Evolutionary conservation across 305 asterid species (phyloP), one percentile per base, ranked within the genome.

Genomic region (Fraxinus ornus): DNA sequence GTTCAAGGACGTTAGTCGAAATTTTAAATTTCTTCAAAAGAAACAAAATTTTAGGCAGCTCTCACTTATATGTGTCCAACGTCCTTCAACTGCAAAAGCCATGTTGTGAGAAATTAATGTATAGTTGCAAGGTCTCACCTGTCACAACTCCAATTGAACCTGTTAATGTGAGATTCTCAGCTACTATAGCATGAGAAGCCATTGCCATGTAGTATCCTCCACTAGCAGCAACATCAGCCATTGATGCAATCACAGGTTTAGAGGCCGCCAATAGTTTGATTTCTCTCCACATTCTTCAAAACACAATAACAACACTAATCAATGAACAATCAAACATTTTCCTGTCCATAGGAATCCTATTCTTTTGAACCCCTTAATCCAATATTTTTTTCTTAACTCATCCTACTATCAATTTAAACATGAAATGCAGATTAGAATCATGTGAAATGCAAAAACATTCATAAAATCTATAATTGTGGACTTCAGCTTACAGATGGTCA

Each of bases 161-260:
- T 35, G 98, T 94, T 84, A 93, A 74, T 2, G 98, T 93, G 44
- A 94, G 97, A 82, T 91, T 89, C 88, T 94, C 98, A n/a, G 98
- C 94, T 82, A 94, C 98, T 83, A 94, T 91, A 84, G 91, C 80
- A 77, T 87, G 86, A 7, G 97, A 88, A 78, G 92, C 98, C 98
- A 94, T 94, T 79, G 98, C 97, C 97, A 94, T 93, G 86, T 94
- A 94, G 82, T 92, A 94, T 87, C 98, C 98, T 86, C 98, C 98
- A 89, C 98, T 94, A 71, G 98, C 98, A 83, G 97, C 97, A 88
- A 94, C 98, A 89, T 94, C 98, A 87, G 90, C 94, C 98, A 94
- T 94, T 80, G 97, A 94, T 85, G 96, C 96, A 81, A 94, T 80
- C 76, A 94, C 98, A 80, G 97, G 98, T 85, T 91, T 92, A 60